Evolutionary conservation across 306 rosid genomes (phyloP).

Genomic region (Cicer chorassanicum): DNA sequence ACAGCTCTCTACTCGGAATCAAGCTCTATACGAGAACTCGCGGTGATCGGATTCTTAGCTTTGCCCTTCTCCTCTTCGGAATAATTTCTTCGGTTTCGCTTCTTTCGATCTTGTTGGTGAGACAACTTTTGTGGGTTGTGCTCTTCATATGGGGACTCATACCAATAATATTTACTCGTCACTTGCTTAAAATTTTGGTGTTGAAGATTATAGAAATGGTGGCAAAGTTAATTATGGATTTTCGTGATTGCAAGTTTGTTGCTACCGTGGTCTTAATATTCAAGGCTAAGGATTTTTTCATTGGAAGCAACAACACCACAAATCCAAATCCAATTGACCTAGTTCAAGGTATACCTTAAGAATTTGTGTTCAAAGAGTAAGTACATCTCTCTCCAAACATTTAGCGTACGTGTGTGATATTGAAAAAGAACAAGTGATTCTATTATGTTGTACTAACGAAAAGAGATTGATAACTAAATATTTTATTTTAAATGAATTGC

Average conservation of each 20-base stretch:
- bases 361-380: not conserved
- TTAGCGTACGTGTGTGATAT: not conserved
- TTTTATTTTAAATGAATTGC: not conserved
- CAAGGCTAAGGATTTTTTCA: not conserved
- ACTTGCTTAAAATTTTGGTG: not conserved
- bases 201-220: not conserved
- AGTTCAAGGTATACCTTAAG: not conserved
- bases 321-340: not conserved
- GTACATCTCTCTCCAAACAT: not conserved
- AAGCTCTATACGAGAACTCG: not conserved
- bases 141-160: conserved; percentile 39
- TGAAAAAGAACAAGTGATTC: not conserved
- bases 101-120: conserved; percentile 11
- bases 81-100: conserved; percentile 36
- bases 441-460: not conserved
- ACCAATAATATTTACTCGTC: not conserved
- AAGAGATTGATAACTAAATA: not conserved
- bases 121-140: conserved; percentile 12
- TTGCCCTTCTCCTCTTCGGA: conserved; percentile 29
- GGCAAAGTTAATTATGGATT: not conserved
- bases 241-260: no score
- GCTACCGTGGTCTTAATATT: not conserved
- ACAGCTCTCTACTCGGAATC: conserved; percentile 14
- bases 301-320: not conserved
- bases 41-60: not conserved